Evolutionary conservation across 2,329 filamentous ascomycete species (phyloP).

Genomic region (Penicillium hesseltinei): DNA sequence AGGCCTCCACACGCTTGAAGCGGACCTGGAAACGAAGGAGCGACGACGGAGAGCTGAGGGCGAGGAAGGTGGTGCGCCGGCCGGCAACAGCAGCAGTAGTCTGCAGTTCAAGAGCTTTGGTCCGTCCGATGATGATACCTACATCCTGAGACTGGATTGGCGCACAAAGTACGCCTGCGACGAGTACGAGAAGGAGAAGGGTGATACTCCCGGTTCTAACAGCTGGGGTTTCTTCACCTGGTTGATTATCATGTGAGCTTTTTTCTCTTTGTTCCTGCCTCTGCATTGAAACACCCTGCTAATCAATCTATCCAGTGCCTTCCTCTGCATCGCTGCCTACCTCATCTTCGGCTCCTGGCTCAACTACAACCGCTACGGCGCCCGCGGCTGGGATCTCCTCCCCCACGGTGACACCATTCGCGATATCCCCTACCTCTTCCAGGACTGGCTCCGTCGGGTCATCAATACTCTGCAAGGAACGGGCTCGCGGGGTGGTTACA

Average conservation of each 20-base stretch:
- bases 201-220: constrained; percentile 40
- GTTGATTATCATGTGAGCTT: constrained; percentile 82
- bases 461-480: constrained; percentile 80
- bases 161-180: constrained; percentile 84
- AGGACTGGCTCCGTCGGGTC: constrained; percentile 79
- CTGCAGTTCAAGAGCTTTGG: constrained; percentile 75
- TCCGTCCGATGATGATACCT: constrained; percentile 55
- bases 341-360: constrained; percentile 98
- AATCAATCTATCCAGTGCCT: constrained; percentile 58
- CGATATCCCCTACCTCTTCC: constrained; percentile 86
- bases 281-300: background rate
- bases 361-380: constrained; percentile 96
- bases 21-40: constrained; percentile 11
- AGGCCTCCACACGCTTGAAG: constrained; percentile 33
- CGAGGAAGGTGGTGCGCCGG: constrained; percentile 17
- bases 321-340: constrained; percentile 81
- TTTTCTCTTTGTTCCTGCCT: background rate
- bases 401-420: constrained; percentile 90
- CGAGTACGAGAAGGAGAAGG: constrained; percentile 49
- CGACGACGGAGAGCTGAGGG: constrained; percentile 17
- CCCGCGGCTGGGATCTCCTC: constrained; percentile 89
- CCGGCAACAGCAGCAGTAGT: constrained; percentile 55
- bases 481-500: constrained; percentile 86
- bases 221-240: constrained; percentile 97
- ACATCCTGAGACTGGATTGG: constrained; percentile 77